Evolutionary conservation across 2,329 filamentous ascomycete genomes (phyloP), one percentile per base, ranked within the genome.

Genomic region (Fusarium albidum): DNA sequence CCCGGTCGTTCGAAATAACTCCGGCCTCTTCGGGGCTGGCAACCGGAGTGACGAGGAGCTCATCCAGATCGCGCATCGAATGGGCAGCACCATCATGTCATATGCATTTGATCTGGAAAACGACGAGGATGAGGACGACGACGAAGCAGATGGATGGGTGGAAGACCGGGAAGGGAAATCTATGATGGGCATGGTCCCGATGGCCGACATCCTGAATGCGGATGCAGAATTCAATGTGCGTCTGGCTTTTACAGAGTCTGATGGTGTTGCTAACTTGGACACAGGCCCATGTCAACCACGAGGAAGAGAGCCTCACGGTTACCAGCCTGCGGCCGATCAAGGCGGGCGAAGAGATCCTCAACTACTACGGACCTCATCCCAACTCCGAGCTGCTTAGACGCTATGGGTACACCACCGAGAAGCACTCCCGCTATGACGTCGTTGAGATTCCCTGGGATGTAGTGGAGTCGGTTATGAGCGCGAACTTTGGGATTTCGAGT

Each of bases 1-100:
- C 3, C 79, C 82, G 0, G 72, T 80, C 7, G 71, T 86, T 27
- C 71, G 77, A n/a, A 67, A 70, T 6, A 69, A 84, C 49, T 67
- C 73, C 6, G 45, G 66, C 5, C 62, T 82, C 2, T 86, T 86
- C 51, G 71, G 69, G 0, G 65, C 73, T 62, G 59, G 55, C 6
- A 61, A 56, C 3, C 68, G 76, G 7, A 68, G 61, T 11, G 81
- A 84, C 21, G 72, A 74, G 2, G 73, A 81, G 18, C 70, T 86
- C 2, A 57, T 83, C 3, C 57, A 62, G 8, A 68, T 86, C 14
- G 89, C 90, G 45, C 92, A 96, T 70, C 82, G 85, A 9, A 93
- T 96, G 87, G 92, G 90, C 2, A 93, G 89, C 55, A 86, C 89
- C 13, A 94, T 96, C 62, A 96, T 96, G 92, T 89, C 92, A 0